Conservation (phyloP, 768 basidiomycete genomes). For the Hygrocybe coccinea region DNA sequence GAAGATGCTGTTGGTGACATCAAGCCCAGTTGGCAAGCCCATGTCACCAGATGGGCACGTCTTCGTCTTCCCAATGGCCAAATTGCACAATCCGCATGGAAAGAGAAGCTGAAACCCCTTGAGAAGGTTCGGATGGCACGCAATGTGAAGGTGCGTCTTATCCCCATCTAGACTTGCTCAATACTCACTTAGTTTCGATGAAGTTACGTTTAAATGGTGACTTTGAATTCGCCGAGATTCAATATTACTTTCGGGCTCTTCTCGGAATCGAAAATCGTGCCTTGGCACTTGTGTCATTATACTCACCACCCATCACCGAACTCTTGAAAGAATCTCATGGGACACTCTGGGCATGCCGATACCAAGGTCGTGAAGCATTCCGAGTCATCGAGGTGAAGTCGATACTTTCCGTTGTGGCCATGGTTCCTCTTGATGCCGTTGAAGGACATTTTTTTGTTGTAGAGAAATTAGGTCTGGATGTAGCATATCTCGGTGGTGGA, state of each 20-base stretch:
- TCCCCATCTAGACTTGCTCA: neutral
- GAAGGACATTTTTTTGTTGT: constrained; percentile 2
- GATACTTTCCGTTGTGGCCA: constrained; percentile 11
- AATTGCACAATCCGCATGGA: constrained; percentile 19
- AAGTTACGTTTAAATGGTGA: neutral
- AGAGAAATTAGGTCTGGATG: neutral
- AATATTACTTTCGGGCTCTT: too few relatives aligned
- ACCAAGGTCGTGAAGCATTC: neutral
- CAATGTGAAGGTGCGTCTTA: constrained; percentile 3
- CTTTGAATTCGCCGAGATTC: too few relatives aligned
- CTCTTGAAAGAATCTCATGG: constrained; percentile 10
- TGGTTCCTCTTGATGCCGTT: constrained; percentile 6
- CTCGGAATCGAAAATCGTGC: too few relatives aligned
- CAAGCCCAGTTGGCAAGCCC: neutral
- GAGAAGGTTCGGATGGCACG: constrained; percentile 8
- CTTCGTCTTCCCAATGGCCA: constrained; percentile 25
- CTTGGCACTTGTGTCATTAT: neutral
- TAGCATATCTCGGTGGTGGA: neutral
- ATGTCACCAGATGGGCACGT: constrained; percentile 16
- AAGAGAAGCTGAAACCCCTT: constrained; percentile 8
- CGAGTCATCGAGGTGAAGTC: constrained; percentile 13
- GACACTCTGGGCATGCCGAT: constrained; percentile 7
- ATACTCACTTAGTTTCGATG: neutral
- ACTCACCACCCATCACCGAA: neutral
- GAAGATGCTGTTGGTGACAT: constrained; percentile 6